Base-by-base conservation (phyloP, 2,329 filamentous ascomycete species). In the Pezicula radicicola region DNA sequence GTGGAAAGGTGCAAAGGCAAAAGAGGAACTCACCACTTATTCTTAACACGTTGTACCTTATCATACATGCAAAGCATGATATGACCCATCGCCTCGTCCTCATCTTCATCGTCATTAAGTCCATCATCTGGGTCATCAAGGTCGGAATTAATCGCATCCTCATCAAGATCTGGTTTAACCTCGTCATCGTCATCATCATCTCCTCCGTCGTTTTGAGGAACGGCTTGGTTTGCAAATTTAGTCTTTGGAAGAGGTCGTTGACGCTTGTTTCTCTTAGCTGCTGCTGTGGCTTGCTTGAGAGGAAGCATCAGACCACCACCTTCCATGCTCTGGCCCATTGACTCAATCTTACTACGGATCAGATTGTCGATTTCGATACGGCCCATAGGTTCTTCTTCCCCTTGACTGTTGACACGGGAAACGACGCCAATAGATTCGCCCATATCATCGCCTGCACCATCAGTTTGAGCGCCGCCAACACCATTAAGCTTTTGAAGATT, bases 61-160 rank as follows among this genome's bases (percentile, higher is more conserved):
- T 99, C 94, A 69, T 99, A 99, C 68, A 96, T 97, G 76, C 94
- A 99, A 39, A 99, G 85, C 89, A 99, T 97, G 67, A 95, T 92
- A 62, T 96, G 89, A 1, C 87, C 86, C 59, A 88, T 82, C 35
- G 85, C 83, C 41, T 96, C 92, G 54, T 95, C 91, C 13, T 91
- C 89, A 47, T 94, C 92, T 33, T 94, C 90, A 21, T 93, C 89
- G 21, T 94, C 91, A 28, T 89, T 86, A 16, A 84, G 73, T 10
- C 90, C 85, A 55, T 97, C 94, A 56, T 97, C 92, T 0, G 92
- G 85, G 66, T 99, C 94, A 67, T 99, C 94, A 3, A 99, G 84
- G 64, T 99, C 94, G 0, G 94, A 97, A 70, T 99, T 99, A 74
- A 99, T 99, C 2, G 93, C 94, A 68, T 99, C 92, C 59, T 96